Evolutionary conservation across 1,284 basidiomycete species (phyloP).

Genomic region (Apiotrichum akiyoshidainum): DNA sequence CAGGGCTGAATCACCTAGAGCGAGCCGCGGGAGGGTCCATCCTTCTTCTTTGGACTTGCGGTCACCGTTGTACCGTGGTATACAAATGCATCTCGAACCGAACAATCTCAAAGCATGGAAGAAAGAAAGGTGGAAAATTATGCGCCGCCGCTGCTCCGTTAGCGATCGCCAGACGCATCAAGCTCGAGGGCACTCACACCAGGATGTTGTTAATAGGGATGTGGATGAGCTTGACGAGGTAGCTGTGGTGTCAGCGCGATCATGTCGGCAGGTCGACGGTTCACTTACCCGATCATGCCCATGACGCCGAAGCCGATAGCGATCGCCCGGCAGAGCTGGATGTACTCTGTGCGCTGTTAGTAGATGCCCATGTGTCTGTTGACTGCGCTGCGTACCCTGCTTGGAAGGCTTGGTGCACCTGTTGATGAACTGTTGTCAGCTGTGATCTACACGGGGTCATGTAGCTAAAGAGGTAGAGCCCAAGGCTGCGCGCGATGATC

Average conservation of each 20-base stretch:
- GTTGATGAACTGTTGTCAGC: slow-evolving; percentile 72
- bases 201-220: slow-evolving; percentile 96
- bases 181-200: slow-evolving; percentile 63
- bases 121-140: slow-evolving; percentile 4
- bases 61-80: slow-evolving; percentile 1
- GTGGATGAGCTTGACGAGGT: slow-evolving; percentile 92
- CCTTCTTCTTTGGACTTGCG: background rate
- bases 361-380: background rate
- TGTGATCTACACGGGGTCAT: no score
- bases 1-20: no score
- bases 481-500: background rate
- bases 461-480: no score
- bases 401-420: slow-evolving; percentile 96
- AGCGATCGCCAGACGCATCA: slow-evolving; percentile 2
- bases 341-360: slow-evolving; percentile 65
- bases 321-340: slow-evolving; percentile 87
- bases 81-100: slow-evolving; percentile 22
- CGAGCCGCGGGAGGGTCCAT: no score
- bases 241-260: slow-evolving; percentile 59
- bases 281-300: slow-evolving; percentile 56
- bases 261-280: slow-evolving; percentile 34
- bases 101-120: background rate
- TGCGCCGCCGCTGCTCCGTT: slow-evolving; percentile 18
- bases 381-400: slow-evolving; percentile 65
- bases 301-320: slow-evolving; percentile 93